Base-by-base conservation (phyloP, 768 basidiomycete genomes). In the Kwoniella bestiolae region DNA sequence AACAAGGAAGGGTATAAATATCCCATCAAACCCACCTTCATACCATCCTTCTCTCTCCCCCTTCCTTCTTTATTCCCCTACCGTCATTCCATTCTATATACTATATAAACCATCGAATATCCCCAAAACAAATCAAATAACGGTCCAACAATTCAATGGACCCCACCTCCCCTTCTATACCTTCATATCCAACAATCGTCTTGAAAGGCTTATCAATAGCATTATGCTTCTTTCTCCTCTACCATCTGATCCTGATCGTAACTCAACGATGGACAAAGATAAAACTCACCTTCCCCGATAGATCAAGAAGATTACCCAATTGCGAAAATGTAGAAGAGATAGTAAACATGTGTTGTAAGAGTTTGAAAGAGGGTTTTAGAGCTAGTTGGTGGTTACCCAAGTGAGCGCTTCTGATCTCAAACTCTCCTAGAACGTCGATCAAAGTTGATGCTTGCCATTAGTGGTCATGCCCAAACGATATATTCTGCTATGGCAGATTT, bases 401-500 rank as follows among this genome's bases (percentile, higher is more conserved):
- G 75, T 76, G 35, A 53, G 71, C 21, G 21, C 11, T 5, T 51
- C 9, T 26, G 3, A 51, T 51, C n/a, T 28, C 25, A 51, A 21
- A 51, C 49, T 5, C 34, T 35, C 34, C 34, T 35, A 5, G 12
- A 35, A 35, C 34, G 6, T 47, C 18, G 46, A 16, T 47, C 18
- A 47, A n/a, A 5, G 18, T 47, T 25, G n/a, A 47, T 8, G 16
- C 23, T 26, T 35, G 12, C 5, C 26, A 65, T 23, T 50, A 76
- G 72, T 34, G 80, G 80, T 7, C 78, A 80, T 46, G 63, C 70
- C 1, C 79, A 81, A 49, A 81, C 80, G 5, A 69, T 74, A 21
- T 81, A 79, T 58, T 72, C 72, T 25, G 75, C 73, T 6, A 35
- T 76, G 9, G 79, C 77, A 18, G 60, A 80, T 61, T 80, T 81